A percentile compares a stretch with the other conserved stretches of the same genome.
These are phyloP conservation scores for Harringtonia aguacate DNA, from an alignment of 2,329 filamentous ascomycete species.

Conservation along the genomic window DNA sequence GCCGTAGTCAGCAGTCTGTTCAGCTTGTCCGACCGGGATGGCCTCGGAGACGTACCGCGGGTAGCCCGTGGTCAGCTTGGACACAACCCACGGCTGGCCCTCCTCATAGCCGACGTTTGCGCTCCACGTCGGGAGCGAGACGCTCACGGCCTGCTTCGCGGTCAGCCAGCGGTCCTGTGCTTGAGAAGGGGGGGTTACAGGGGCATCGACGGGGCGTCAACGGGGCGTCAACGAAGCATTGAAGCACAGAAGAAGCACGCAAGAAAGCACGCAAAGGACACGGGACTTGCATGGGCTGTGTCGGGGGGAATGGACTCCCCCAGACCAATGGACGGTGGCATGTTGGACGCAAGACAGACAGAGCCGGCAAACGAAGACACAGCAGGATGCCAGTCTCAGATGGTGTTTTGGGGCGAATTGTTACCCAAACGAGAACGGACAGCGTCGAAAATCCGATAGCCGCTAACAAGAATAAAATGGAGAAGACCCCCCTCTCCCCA, in stretches of 20 bases:
- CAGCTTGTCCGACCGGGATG: neutral
- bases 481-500: no score
- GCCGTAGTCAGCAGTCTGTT: neutral
- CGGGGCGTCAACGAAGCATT: no score
- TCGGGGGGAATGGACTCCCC: conserved; percentile 68
- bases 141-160: conserved; percentile 69
- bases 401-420: neutral
- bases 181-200: no score
- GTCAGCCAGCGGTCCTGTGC: no score
- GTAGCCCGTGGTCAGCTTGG: conserved; percentile 81
- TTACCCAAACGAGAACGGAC: no score
- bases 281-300: conserved; percentile 59
- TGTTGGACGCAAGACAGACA: neutral
- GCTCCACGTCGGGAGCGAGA: conserved; percentile 88
- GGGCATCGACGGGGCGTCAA: no score
- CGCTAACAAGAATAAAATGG: no score
- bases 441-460: no score
- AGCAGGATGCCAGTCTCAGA: neutral
- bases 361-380: neutral
- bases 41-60: conserved; percentile 45
- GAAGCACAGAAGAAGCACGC: neutral
- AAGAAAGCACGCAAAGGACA: neutral
- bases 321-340: conserved; percentile 25
- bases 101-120: conserved; percentile 92
- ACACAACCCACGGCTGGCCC: conserved; percentile 75